Evolutionary conservation across 2,329 filamentous ascomycete genomes (phyloP).

Genomic region (Colletotrichum noveboracense): DNA sequence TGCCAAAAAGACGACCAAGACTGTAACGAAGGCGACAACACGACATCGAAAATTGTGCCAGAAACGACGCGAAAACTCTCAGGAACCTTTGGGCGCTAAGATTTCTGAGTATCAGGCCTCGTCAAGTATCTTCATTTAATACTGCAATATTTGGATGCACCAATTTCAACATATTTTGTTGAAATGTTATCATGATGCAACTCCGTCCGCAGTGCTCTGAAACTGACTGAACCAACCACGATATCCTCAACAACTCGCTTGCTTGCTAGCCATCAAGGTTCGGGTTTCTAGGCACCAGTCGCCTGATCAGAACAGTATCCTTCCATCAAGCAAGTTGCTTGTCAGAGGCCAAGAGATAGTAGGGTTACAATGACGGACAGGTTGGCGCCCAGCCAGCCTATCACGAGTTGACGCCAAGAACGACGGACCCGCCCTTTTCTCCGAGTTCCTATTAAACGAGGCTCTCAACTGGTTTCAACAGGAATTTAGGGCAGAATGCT

Average conservation of each 20-base stretch:
- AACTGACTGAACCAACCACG: not conserved
- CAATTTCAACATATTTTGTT: not conserved
- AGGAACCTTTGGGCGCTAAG: not conserved
- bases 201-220: not conserved
- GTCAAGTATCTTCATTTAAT: not conserved
- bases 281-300: not conserved
- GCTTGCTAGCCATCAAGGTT: not conserved
- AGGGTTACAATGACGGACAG: not conserved
- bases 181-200: not conserved
- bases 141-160: not conserved
- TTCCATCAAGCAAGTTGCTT: not conserved
- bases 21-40: not conserved
- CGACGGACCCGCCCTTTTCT: not conserved
- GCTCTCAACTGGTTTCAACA: not conserved
- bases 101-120: not conserved
- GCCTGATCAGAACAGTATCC: not conserved
- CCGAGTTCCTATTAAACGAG: not conserved
- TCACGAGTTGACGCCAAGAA: not conserved
- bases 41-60: not conserved
- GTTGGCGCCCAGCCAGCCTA: not conserved
- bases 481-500: not conserved
- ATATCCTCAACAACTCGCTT: not conserved
- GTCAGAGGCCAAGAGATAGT: conserved; percentile 3
- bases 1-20: not conserved
- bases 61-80: not conserved